These are phyloP conservation scores for Spiraea crenata DNA, from an alignment of 331 rosid genomes.

Conservation along the genomic window DNA sequence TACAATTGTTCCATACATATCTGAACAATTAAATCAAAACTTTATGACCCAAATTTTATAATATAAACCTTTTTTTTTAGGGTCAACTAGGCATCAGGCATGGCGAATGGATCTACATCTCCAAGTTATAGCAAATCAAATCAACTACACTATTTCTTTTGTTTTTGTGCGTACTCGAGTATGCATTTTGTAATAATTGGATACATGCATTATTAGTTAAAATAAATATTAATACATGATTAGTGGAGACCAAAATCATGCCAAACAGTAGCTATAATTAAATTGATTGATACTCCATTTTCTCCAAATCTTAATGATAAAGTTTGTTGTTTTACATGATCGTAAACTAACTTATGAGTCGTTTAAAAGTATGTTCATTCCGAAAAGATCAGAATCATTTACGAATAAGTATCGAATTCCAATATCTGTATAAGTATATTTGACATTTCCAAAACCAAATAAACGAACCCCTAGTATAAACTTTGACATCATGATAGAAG, in stretches of 20 bases:
- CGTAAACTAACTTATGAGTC: no score
- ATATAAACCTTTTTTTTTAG: background rate
- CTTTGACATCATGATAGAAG: no score
- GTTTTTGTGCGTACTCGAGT: background rate
- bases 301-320: conserved; percentile 3
- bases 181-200: background rate
- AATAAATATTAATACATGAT: background rate
- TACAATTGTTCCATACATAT: background rate
- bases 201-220: background rate
- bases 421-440: no score
- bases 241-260: background rate
- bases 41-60: background rate
- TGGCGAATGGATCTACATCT: background rate
- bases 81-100: conserved; percentile 10
- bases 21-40: background rate
- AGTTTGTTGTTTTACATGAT: background rate
- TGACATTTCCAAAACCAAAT: no score
- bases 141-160: background rate
- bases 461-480: no score
- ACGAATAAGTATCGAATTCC: no score
- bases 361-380: no score
- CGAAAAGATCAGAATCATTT: no score
- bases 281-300: background rate
- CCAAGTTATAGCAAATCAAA: background rate
- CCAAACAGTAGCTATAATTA: background rate